Evolutionary conservation across 2,329 filamentous ascomycete species (phyloP).

Genomic region (Colletotrichum euphorbiae): DNA sequence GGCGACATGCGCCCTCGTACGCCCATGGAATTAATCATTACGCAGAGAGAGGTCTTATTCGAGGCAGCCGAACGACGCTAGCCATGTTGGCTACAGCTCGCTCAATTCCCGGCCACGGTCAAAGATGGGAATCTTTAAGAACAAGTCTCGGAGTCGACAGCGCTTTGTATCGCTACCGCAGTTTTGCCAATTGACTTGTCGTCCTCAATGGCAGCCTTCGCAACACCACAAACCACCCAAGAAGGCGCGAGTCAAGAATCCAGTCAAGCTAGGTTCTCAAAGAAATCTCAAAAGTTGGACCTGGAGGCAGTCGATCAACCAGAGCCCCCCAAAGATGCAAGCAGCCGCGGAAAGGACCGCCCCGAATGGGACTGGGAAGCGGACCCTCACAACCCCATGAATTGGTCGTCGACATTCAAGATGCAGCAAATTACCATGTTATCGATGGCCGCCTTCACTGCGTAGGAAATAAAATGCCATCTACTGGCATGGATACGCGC

Average conservation of each 20-base stretch:
- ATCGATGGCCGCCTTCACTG: conserved; percentile 54
- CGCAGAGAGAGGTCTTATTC: not conserved
- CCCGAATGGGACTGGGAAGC: conserved; percentile 48
- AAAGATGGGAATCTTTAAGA: no score
- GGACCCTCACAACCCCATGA: conserved; percentile 61
- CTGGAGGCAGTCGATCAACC: no score
- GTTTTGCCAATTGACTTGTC: no score
- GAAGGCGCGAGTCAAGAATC: not conserved
- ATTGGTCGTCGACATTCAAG: conserved; percentile 60
- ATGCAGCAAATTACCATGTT: conserved; percentile 52
- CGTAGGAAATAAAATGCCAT: conserved; percentile 48
- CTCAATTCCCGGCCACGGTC: no score
- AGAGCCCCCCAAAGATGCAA: not conserved
- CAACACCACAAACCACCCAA: not conserved
- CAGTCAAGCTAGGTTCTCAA: not conserved
- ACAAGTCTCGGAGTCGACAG: no score
- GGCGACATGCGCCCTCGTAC: no score
- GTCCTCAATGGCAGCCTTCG: not conserved
- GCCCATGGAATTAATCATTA: not conserved
- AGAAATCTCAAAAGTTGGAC: not conserved
- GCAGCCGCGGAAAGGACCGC: not conserved
- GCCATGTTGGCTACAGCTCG: no score
- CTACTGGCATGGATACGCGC: not conserved
- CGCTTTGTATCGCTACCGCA: no score
- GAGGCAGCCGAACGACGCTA: not conserved